Percentiles rank a stretch among this genome's conserved stretches.
Conservation (phyloP, 176 grass and related monocot genomes). For the Bothriochloa decipiens region DNA sequence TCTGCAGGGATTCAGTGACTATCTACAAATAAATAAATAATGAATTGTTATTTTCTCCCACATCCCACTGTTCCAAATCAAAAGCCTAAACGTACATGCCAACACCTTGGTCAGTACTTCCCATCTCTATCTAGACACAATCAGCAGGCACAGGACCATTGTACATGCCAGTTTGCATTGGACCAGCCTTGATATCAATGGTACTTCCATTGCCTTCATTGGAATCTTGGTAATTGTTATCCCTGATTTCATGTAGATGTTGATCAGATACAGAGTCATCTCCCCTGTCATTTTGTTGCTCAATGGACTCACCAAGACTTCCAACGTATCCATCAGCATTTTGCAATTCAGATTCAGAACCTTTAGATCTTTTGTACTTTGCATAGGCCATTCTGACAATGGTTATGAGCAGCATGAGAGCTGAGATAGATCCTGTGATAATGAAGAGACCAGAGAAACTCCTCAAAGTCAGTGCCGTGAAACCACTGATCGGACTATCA, state of each 20-base stretch:
- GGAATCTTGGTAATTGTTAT: neutral
- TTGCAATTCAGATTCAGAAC: neutral
- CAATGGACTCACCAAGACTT: neutral
- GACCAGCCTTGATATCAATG: neutral
- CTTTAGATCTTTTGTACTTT: slow-evolving; percentile 6
- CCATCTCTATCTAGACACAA: neutral
- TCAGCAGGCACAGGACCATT: neutral
- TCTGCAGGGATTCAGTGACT: neutral
- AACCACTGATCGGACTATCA: slow-evolving; percentile 13
- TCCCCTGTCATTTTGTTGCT: neutral
- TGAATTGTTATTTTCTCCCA: neutral
- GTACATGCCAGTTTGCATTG: neutral
- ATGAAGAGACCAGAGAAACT: slow-evolving; percentile 69
- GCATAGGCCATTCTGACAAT: slow-evolving; percentile 13
- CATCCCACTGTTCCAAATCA: neutral
- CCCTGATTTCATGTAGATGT: neutral
- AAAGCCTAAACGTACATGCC: neutral
- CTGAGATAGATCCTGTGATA: slow-evolving; percentile 46
- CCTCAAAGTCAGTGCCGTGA: slow-evolving; percentile 35
- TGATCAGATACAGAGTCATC: neutral
- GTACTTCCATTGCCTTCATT: neutral
- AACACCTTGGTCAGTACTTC: neutral
- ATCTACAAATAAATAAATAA: neutral
- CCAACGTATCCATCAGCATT: neutral
- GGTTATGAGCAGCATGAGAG: slow-evolving; percentile 46